These are phyloP conservation scores for Boletus sp. DNA, from an alignment of 768 basidiomycete genomes.

Conservation along the genomic window DNA sequence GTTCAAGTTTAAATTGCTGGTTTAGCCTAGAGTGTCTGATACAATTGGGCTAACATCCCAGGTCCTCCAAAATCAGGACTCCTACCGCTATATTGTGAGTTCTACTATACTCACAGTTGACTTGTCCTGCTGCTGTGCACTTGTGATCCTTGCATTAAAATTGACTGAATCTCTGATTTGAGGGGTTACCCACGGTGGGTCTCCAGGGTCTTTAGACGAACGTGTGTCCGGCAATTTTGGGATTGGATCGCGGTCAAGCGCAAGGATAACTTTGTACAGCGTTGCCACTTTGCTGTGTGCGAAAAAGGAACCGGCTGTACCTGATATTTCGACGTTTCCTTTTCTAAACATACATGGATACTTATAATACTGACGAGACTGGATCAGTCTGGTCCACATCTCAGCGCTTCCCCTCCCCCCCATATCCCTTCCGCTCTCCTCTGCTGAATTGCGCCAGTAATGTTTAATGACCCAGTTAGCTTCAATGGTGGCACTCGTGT, in stretches of 20 bases:
- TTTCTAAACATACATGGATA: conserved; percentile 6
- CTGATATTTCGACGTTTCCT: conserved; percentile 15
- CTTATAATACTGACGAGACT: conserved; percentile 9
- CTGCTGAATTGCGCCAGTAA: not conserved
- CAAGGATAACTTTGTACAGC: conserved; percentile 1
- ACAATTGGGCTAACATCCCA: too few relatives aligned
- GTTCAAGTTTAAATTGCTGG: too few relatives aligned
- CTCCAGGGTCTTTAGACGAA: conserved; percentile 11
- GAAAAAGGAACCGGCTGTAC: conserved; percentile 11
- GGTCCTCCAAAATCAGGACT: too few relatives aligned
- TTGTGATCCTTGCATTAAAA: not conserved
- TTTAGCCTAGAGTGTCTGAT: too few relatives aligned
- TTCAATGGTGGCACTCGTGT: conserved; percentile 31
- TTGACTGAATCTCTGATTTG: not conserved
- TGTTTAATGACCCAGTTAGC: conserved; percentile 27
- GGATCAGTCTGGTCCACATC: not conserved
- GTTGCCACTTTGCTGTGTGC: conserved; percentile 17
- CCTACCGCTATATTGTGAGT: not conserved
- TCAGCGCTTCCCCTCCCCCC: conserved; percentile 1
- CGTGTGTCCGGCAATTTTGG: conserved; percentile 2
- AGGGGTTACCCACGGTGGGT: not conserved
- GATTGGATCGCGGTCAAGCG: conserved; percentile 15
- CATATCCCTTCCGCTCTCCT: not conserved
- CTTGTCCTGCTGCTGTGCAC: not conserved
- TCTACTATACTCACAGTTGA: not conserved